phyloP scores from a whole-genome alignment of 805 yeast genomes.

The Citeromyces matritensis region DNA sequence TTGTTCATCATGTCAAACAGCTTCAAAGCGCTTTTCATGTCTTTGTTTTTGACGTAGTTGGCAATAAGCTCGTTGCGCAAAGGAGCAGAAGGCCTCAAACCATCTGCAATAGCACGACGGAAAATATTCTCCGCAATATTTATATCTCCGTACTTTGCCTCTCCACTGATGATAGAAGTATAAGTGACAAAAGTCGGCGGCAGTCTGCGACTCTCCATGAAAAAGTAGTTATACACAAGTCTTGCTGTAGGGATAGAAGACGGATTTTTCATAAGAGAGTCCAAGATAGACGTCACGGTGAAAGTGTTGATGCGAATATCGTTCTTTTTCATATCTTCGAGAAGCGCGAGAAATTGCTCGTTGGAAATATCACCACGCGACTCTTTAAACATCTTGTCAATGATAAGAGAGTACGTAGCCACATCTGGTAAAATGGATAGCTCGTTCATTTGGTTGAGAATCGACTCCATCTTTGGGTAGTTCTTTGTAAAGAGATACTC shows the following conservation, averaged over 20 bases:
- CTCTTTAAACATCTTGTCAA: slow-evolving; percentile 38
- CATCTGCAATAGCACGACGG: slow-evolving; percentile 15
- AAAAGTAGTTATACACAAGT: slow-evolving; percentile 23
- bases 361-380: slow-evolving; percentile 23
- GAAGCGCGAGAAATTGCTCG: slow-evolving; percentile 9
- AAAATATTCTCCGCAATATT: slow-evolving; percentile 25
- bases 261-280: slow-evolving; percentile 33
- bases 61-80: slow-evolving; percentile 30
- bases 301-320: slow-evolving; percentile 23
- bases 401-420: slow-evolving; percentile 45
- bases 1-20: slow-evolving; percentile 21
- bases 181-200: slow-evolving; percentile 19
- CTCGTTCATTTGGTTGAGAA: slow-evolving; percentile 27
- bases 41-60: slow-evolving; percentile 27
- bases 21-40: slow-evolving; percentile 19
- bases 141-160: slow-evolving; percentile 24
- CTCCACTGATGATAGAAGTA: slow-evolving; percentile 31
- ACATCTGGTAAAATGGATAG: slow-evolving; percentile 34
- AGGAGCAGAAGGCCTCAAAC: slow-evolving; percentile 19
- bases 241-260: slow-evolving; percentile 35
- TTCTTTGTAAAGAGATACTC: slow-evolving; percentile 22
- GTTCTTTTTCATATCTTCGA: slow-evolving; percentile 22
- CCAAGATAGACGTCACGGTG: slow-evolving; percentile 36
- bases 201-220: slow-evolving; percentile 18
- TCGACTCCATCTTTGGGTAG: slow-evolving; percentile 27